Base-by-base conservation (phyloP, 225 moss, liverwort and hornwort genomes). In the Bryum argenteum region DNA sequence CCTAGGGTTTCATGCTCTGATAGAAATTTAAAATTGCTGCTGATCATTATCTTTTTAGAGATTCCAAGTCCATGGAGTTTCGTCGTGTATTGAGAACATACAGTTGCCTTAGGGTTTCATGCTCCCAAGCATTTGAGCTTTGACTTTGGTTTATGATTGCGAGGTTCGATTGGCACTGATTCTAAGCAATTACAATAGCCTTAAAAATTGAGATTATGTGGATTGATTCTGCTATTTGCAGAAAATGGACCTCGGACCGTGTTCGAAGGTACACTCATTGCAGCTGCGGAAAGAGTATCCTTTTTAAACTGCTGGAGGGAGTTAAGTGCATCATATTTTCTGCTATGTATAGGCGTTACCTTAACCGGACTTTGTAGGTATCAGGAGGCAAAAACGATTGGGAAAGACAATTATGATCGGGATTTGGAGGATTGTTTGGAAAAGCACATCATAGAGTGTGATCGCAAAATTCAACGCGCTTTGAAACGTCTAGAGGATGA, bases 401-500 rank as follows among this genome's bases (percentile, higher is more conserved):
- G 88, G 64, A 94, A 94, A 74, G 94, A 91, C 56, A 91, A 87
- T 24, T 94, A 91, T 66, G 91, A 94, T 65, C 82, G 94, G 58
- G 91, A 94, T 75, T 79, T 94, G 71, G 94, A 94, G 73, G 94
- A 94, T 69, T 94, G 94, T 77, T 78, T 94, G 77, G 94, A 94
- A 78, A 94, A 94, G 80, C 94, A 91, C 47, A 91, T 94, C 17
- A 77, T 94, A 28, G 94, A 94, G 78, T 94, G 94, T 79, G 94
- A 94, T 51, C 84, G 94, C 62, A 94, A 94, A 73, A 94, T 94
- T 66, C 85, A 88, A 66, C 88, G 94, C 55, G 94, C 94, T 11
- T 76, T 94, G 71, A 94, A 94, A 71, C 89, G 94, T 71, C 90
- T 94, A 12, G 94, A 94, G 82, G 94, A 94, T 73, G 94, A 94